A percentile compares a stretch with the other conserved stretches of the same genome.
phyloP scores from a whole-genome alignment of 768 basidiomycete genomes.

The Boletus sensibilis region DNA sequence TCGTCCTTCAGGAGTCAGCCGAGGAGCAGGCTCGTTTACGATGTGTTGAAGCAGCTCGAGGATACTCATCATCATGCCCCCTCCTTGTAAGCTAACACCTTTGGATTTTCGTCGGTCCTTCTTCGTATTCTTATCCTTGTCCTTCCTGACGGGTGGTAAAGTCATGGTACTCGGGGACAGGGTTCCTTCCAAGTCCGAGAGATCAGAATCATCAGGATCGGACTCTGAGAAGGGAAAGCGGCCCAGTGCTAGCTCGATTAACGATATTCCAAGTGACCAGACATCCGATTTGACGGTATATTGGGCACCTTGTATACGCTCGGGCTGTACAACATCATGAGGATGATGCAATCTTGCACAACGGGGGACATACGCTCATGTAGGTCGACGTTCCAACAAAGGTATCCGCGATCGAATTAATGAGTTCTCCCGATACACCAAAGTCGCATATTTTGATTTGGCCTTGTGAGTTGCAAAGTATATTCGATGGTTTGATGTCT shows the following conservation, averaged over 20 bases:
- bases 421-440: slow-evolving; percentile 97
- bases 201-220: slow-evolving; percentile 69
- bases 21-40: slow-evolving; percentile 96
- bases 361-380: slow-evolving; percentile 80
- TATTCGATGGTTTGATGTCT: slow-evolving; percentile 99
- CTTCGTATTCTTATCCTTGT: slow-evolving; percentile 51
- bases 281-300: slow-evolving; percentile 99
- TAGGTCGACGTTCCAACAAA: slow-evolving; percentile 99
- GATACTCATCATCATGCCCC: slow-evolving; percentile 98
- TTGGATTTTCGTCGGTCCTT: slow-evolving; percentile 85
- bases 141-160: slow-evolving; percentile 36
- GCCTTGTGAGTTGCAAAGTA: slow-evolving; percentile 89
- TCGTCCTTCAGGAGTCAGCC: slow-evolving; percentile 70
- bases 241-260: slow-evolving; percentile 95
- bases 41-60: slow-evolving; percentile 96
- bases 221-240: slow-evolving; percentile 95
- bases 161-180: slow-evolving; percentile 65
- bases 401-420: slow-evolving; percentile 98
- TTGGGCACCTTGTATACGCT: slow-evolving; percentile 97
- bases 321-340: slow-evolving; percentile 61
- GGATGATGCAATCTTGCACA: slow-evolving; percentile 11
- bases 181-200: slow-evolving; percentile 78
- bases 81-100: slow-evolving; percentile 91
- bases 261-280: slow-evolving; percentile 96
- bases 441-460: slow-evolving; percentile 99